Evolutionary conservation across 371 early-diverging fungal genomes (phyloP).

Genomic region (Mucor saturninus): DNA sequence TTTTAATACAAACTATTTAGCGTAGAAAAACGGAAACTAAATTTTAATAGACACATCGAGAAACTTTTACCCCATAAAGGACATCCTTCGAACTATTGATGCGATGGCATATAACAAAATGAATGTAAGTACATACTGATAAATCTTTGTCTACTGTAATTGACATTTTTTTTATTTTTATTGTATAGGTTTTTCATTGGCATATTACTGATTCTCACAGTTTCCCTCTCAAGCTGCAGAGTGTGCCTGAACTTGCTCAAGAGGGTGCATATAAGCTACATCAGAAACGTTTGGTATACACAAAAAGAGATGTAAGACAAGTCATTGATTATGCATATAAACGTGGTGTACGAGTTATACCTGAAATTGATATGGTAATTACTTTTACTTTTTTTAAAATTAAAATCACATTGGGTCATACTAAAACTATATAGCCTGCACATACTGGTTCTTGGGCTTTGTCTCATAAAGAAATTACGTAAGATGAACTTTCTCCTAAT

Average conservation of each 20-base stretch:
- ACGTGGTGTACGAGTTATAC: conserved; percentile 65
- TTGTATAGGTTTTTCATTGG: conserved; percentile 71
- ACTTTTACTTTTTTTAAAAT: not conserved
- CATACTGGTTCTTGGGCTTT: conserved; percentile 67
- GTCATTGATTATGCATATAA: conserved; percentile 66
- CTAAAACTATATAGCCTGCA: conserved; percentile 55
- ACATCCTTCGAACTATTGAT: conserved; percentile 59
- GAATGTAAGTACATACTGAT: conserved; percentile 41
- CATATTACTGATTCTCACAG: conserved; percentile 77
- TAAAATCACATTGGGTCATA: not conserved
- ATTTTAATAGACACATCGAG: conserved; percentile 67
- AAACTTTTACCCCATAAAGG: conserved; percentile 73
- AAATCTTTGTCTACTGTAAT: not conserved
- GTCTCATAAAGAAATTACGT: conserved; percentile 47
- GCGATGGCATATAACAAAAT: conserved; percentile 64
- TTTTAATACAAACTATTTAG: not conserved
- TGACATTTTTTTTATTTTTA: not conserved
- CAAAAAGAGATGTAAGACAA: conserved; percentile 60
- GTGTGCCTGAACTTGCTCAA: conserved; percentile 50
- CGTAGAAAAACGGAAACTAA: not conserved
- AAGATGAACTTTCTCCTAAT: conserved; percentile 15
- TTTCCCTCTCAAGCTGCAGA: conserved; percentile 62
- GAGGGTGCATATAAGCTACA: conserved; percentile 58
- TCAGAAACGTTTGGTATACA: conserved; percentile 58
- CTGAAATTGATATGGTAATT: conserved; percentile 78